A percentile compares a stretch with the other conserved stretches of the same genome.
Evolutionary conservation across 192 early-diverging fungal species (phyloP).

Genomic region (Coemansia sp.): DNA sequence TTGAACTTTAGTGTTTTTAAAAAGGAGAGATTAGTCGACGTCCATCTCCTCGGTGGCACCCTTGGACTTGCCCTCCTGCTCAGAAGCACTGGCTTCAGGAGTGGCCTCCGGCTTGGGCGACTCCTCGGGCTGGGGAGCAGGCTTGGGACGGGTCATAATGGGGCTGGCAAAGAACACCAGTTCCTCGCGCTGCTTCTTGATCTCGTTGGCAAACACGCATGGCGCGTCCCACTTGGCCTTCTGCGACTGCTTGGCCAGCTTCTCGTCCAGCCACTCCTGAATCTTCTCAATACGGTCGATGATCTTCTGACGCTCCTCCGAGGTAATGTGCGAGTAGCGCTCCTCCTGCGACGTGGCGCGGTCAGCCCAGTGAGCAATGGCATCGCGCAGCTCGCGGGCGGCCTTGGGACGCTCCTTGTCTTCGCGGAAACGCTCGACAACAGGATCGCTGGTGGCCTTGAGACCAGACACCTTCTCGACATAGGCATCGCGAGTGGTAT

Average conservation of each 20-base stretch:
- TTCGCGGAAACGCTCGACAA: slow-evolving; percentile 79
- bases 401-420: slow-evolving; percentile 81
- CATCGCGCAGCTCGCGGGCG: slow-evolving; percentile 79
- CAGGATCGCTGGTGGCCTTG: slow-evolving; percentile 79
- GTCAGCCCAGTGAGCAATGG: slow-evolving; percentile 68
- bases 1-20: too few species aligned
- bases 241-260: slow-evolving; percentile 71
- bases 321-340: slow-evolving; percentile 82
- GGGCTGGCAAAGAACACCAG: slow-evolving; percentile 72
- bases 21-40: slow-evolving; percentile 55
- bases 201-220: slow-evolving; percentile 67
- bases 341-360: slow-evolving; percentile 78
- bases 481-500: slow-evolving; percentile 87
- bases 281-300: slow-evolving; percentile 72
- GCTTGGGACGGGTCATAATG: slow-evolving; percentile 90
- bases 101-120: slow-evolving; percentile 32
- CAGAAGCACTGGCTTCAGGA: slow-evolving; percentile 12
- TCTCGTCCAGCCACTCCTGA: slow-evolving; percentile 86
- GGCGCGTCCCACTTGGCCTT: slow-evolving; percentile 75
- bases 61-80: slow-evolving; percentile 51
- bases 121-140: slow-evolving; percentile 63
- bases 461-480: slow-evolving; percentile 76
- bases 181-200: slow-evolving; percentile 71
- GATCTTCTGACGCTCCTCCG: slow-evolving; percentile 82
- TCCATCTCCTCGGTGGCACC: slow-evolving; percentile 62